phyloP scores from a whole-genome alignment of 352 stramenopile genomes.

The Globisporangium rhizosaccharum region DNA sequence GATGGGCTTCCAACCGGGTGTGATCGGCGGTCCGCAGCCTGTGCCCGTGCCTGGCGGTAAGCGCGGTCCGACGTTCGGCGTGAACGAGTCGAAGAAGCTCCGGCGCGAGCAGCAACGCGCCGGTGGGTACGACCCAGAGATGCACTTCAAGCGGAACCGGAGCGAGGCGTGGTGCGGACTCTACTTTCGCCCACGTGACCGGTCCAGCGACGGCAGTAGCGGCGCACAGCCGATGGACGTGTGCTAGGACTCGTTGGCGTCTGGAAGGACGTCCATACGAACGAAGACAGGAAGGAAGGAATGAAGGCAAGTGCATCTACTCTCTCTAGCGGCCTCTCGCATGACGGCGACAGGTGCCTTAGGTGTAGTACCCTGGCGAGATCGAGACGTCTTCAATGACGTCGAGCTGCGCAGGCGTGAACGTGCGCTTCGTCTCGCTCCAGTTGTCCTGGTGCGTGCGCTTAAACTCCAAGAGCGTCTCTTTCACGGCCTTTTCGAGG shows the following conservation, averaged over 20 bases:
- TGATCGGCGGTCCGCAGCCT: slow-evolving; percentile 66
- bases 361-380: slow-evolving; percentile 66
- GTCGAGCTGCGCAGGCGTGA: slow-evolving; percentile 54
- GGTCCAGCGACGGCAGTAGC: too few species aligned
- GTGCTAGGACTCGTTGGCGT: slow-evolving; percentile 19
- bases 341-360: too few species aligned
- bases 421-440: slow-evolving; percentile 62
- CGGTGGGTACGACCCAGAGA: slow-evolving; percentile 70
- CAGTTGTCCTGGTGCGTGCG: slow-evolving; percentile 83
- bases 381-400: slow-evolving; percentile 77
- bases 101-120: slow-evolving; percentile 75
- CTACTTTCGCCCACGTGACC: slow-evolving; percentile 48
- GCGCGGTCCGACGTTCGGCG: slow-evolving; percentile 65
- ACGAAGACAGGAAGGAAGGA: not conserved
- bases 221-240: slow-evolving; percentile 45
- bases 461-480: slow-evolving; percentile 80
- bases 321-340: too few species aligned
- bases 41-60: slow-evolving; percentile 77
- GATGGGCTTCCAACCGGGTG: slow-evolving; percentile 82
- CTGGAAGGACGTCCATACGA: too few species aligned
- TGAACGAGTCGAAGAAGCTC: slow-evolving; percentile 77
- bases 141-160: slow-evolving; percentile 77
- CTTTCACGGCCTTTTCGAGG: slow-evolving; percentile 67
- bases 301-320: too few species aligned
- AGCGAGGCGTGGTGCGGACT: slow-evolving; percentile 75